These are phyloP conservation scores for Linderina pennispora DNA, from an alignment of 192 early-diverging fungal genomes.

Conservation along the genomic window DNA sequence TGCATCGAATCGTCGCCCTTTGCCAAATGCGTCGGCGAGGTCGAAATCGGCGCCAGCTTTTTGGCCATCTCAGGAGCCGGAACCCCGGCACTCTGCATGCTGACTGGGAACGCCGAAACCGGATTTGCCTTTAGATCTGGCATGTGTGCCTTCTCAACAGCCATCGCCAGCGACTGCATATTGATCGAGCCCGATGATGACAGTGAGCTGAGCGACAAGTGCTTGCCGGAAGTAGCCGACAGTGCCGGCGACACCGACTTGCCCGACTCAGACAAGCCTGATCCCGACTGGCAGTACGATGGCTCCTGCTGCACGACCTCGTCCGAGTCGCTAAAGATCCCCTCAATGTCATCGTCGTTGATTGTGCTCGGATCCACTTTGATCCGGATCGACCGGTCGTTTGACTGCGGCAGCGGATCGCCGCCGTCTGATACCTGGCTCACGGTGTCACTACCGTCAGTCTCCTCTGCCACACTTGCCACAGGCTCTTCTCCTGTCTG, in stretches of 20 bases:
- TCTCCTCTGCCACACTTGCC: neutral
- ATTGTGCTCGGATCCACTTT: conserved; percentile 25
- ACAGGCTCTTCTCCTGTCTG: neutral
- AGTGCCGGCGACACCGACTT: neutral
- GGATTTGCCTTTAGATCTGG: neutral
- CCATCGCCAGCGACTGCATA: conserved; percentile 35
- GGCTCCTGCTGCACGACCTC: conserved; percentile 37
- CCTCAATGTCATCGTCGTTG: conserved; percentile 29
- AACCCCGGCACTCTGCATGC: conserved; percentile 5
- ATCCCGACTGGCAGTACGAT: conserved; percentile 31
- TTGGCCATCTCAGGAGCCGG: conserved; percentile 2
- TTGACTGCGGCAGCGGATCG: conserved; percentile 1
- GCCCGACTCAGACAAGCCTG: conserved; percentile 17
- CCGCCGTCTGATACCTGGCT: neutral
- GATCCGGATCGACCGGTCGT: conserved; percentile 23
- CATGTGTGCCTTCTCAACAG: conserved; percentile 8
- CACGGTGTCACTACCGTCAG: too few species aligned
- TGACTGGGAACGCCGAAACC: conserved; percentile 33
- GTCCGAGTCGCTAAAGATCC: conserved; percentile 42
- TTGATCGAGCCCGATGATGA: conserved; percentile 24
- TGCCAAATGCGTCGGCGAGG: neutral
- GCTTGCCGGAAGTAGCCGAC: neutral
- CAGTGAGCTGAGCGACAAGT: conserved; percentile 2
- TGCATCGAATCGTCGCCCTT: neutral
- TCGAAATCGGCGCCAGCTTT: neutral